Percentiles rank a stretch among this genome's conserved stretches.
Conservation (phyloP, 805 yeast genomes). For the Suhomyces prunicola region DNA sequence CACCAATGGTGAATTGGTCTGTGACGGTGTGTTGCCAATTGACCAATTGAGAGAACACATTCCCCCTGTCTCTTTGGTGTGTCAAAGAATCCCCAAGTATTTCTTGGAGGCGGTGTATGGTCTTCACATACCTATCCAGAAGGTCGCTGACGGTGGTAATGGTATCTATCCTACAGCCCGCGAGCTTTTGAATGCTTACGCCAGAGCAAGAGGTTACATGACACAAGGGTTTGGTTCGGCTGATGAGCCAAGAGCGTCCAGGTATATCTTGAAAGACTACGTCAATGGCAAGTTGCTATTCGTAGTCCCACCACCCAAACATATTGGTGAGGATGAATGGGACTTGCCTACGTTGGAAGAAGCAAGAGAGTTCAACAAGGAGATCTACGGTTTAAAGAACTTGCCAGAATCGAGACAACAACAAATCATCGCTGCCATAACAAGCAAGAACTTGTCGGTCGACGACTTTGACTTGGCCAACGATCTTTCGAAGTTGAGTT, state of each 20-base stretch:
- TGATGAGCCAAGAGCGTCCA: slow-evolving; percentile 91
- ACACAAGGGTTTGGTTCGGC: slow-evolving; percentile 97
- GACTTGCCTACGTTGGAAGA: slow-evolving; percentile 46
- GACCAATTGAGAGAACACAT: slow-evolving; percentile 92
- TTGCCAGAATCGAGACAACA: slow-evolving; percentile 71
- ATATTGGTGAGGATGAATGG: slow-evolving; percentile 54
- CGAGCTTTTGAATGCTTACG: slow-evolving; percentile 87
- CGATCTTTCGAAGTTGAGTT: slow-evolving; percentile 70
- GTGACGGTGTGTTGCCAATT: slow-evolving; percentile 98
- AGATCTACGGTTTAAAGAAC: slow-evolving; percentile 60
- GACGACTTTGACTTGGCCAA: slow-evolving; percentile 61
- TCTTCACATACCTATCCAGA: slow-evolving; percentile 75
- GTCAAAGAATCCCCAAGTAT: slow-evolving; percentile 84
- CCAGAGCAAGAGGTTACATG: slow-evolving; percentile 95
- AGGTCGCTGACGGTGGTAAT: slow-evolving; percentile 81
- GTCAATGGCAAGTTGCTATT: slow-evolving; percentile 86
- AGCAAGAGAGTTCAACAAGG: slow-evolving; percentile 60
- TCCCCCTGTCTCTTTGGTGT: slow-evolving; percentile 82
- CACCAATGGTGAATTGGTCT: slow-evolving; percentile 93
- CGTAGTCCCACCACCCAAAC: slow-evolving; percentile 82
- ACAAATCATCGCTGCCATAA: slow-evolving; percentile 66
- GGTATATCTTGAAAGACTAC: slow-evolving; percentile 89
- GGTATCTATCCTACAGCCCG: slow-evolving; percentile 81
- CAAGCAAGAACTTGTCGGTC: slow-evolving; percentile 47
- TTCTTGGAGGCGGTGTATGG: slow-evolving; percentile 91